Base-by-base conservation (phyloP, 2,329 filamentous ascomycete species). In the Xylariaceae sp. region DNA sequence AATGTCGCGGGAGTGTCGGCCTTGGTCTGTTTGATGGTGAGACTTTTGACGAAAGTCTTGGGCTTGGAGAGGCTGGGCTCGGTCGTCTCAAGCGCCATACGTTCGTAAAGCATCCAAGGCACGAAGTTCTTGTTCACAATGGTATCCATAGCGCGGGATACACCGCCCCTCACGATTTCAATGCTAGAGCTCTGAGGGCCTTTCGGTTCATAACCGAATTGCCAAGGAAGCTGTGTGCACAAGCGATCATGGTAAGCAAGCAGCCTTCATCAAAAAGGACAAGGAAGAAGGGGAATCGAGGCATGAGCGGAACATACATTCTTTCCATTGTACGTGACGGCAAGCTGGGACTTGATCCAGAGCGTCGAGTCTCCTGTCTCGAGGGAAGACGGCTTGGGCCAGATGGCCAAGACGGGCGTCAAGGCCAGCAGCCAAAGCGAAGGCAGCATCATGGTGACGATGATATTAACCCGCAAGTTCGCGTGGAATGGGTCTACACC, bases 61-160 rank as follows among this genome's bases (percentile, higher is more conserved):
- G 64, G 62, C 30, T 70, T 64, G 27, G 68, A 64, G 6, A 73
- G 67, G 6, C 71, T 68, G 0, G 89, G 88, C 70, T 92, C 87
- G 60, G 83, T 87, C 41, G 80, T 65, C 53, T 80, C 77, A 34
- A 78, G 69, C 49, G 69, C 56, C 62, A 84, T 77, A 35, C 86
- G 80, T 29, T 80, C 77, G 59, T 87, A 79, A 53, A 94, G 80
- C 72, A 86, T 90, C 88, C 88, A 94, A 0, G 89, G 89, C 12
- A 89, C 80, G 58, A 91, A 84, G 62, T 81, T 83, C 55, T 85
- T 74, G 30, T 80, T 72, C 70, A 91, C 87, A 53, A 92, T 82
- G 54, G 78, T 80, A 29, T 77, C 70, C 60, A 85, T 73, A 7
- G 86, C 77, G 46, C 86, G 79, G n/a, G 77, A 75, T 26, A 86